Evolutionary conservation across 441 rosid species (phyloP).

Genomic region (Populus trichocarpa): DNA sequence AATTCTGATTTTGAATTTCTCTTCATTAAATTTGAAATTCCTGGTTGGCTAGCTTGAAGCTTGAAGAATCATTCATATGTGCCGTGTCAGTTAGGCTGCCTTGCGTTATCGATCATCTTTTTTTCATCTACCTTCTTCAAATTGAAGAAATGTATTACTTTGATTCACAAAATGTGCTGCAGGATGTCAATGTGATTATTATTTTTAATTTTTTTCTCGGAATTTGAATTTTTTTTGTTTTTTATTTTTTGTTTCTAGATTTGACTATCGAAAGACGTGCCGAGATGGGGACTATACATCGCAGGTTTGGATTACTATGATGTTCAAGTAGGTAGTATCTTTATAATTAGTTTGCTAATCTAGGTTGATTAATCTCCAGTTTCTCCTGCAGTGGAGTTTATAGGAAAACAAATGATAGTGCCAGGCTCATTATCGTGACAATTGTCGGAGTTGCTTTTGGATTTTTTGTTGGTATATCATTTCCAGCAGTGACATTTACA

Average conservation of each 20-base stretch:
- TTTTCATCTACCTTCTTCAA: slow-evolving; percentile 3
- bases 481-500: slow-evolving; percentile 52
- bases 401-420: slow-evolving; percentile 52
- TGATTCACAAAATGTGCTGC: slow-evolving; percentile 18
- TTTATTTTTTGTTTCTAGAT: too few species aligned
- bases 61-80: slow-evolving; percentile 6
- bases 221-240: slow-evolving; percentile 18
- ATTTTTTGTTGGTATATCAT: slow-evolving; percentile 62
- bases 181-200: slow-evolving; percentile 13
- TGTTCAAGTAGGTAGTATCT: background rate
- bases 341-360: background rate
- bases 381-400: slow-evolving; percentile 58
- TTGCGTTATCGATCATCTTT: slow-evolving; percentile 1
- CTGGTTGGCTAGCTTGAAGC: background rate
- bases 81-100: slow-evolving; percentile 5
- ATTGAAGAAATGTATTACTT: slow-evolving; percentile 24
- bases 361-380: slow-evolving; percentile 13
- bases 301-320: slow-evolving; percentile 41
- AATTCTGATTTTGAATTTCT: background rate
- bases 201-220: slow-evolving; percentile 10
- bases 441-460: slow-evolving; percentile 73
- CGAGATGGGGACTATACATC: slow-evolving; percentile 49
- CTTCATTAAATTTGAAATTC: background rate
- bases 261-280: slow-evolving; percentile 15
- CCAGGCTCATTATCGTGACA: slow-evolving; percentile 46